phyloP scores from a whole-genome alignment of 1,139 yeast species.

The Suhomyces atakaporum region DNA sequence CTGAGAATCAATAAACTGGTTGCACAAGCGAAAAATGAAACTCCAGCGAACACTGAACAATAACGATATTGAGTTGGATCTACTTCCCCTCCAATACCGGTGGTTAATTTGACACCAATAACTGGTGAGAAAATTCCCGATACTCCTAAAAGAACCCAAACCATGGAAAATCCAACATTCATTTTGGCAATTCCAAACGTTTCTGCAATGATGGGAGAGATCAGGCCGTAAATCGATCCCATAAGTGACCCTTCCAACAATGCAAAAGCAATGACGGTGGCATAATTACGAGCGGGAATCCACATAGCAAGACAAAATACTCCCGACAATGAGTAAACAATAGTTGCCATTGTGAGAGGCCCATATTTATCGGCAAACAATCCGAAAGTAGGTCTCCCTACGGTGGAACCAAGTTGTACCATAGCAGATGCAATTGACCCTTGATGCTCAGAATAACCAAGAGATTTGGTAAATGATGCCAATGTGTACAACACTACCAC shows the following conservation, averaged over 20 bases:
- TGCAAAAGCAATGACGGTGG: constrained; percentile 51
- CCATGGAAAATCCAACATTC: constrained; percentile 48
- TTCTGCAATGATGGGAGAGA: constrained; percentile 29
- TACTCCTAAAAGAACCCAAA: constrained; percentile 50
- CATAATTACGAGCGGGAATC: constrained; percentile 59
- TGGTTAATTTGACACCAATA: constrained; percentile 51
- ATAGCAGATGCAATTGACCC: constrained; percentile 56
- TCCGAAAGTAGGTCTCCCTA: constrained; percentile 50
- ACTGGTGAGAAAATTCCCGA: constrained; percentile 55
- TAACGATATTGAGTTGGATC: constrained; percentile 49
- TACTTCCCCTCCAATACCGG: constrained; percentile 26
- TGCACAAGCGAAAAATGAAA: constrained; percentile 48
- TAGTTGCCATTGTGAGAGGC: constrained; percentile 41
- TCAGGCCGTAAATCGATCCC: constrained; percentile 45
- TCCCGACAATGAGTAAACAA: constrained; percentile 37
- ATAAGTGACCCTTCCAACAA: constrained; percentile 49
- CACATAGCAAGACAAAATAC: constrained; percentile 54
- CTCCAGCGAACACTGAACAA: constrained; percentile 57
- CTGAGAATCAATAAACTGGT: constrained; percentile 40
- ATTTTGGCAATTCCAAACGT: constrained; percentile 48
- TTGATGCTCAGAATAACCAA: constrained; percentile 30
- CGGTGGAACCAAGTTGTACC: constrained; percentile 42
- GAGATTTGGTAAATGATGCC: constrained; percentile 31
- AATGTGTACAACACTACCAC: constrained; percentile 40
- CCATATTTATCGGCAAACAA: constrained; percentile 48